These are phyloP conservation scores for Fusarium falciforme DNA, from an alignment of 2,329 filamentous ascomycete genomes.

Conservation along the genomic window DNA sequence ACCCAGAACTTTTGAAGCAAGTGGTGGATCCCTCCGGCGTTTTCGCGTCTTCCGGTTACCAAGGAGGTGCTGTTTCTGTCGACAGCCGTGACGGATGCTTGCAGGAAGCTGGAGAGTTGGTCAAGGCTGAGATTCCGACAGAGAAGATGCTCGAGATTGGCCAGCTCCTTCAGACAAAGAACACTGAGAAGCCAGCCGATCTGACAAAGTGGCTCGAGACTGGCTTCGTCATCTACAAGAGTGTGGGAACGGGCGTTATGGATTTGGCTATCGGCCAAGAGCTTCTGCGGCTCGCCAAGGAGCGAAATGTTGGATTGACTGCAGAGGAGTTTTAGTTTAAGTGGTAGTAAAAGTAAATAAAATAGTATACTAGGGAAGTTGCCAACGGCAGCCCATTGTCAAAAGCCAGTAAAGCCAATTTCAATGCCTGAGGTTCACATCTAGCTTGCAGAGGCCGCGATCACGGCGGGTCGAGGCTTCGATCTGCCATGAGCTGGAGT, in stretches of 20 bases:
- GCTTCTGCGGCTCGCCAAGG: slow-evolving; percentile 66
- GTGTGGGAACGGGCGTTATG: slow-evolving; percentile 75
- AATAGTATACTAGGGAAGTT: too few species aligned
- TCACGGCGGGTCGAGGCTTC: too few species aligned
- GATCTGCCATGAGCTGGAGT: too few species aligned
- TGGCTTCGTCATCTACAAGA: slow-evolving; percentile 77
- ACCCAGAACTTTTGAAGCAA: slow-evolving; percentile 42
- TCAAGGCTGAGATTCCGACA: slow-evolving; percentile 38
- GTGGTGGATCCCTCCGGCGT: slow-evolving; percentile 27
- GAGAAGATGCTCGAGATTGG: slow-evolving; percentile 57
- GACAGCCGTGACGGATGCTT: slow-evolving; percentile 46
- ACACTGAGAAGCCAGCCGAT: neutral
- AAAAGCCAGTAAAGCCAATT: too few species aligned
- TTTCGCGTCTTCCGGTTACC: slow-evolving; percentile 6
- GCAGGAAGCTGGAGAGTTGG: slow-evolving; percentile 47
- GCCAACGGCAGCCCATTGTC: too few species aligned
- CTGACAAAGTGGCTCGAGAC: slow-evolving; percentile 69
- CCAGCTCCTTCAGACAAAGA: slow-evolving; percentile 59
- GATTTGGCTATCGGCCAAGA: slow-evolving; percentile 73
- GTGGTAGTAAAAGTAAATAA: neutral
- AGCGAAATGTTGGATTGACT: slow-evolving; percentile 61
- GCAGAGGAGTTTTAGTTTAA: slow-evolving; percentile 34
- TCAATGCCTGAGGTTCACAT: too few species aligned
- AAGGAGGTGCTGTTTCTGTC: slow-evolving; percentile 36
- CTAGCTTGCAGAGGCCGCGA: too few species aligned